A percentile compares a stretch with the other conserved stretches of the same genome.
Conservation (phyloP, 768 basidiomycete species). For the Dioszegia crocea region DNA sequence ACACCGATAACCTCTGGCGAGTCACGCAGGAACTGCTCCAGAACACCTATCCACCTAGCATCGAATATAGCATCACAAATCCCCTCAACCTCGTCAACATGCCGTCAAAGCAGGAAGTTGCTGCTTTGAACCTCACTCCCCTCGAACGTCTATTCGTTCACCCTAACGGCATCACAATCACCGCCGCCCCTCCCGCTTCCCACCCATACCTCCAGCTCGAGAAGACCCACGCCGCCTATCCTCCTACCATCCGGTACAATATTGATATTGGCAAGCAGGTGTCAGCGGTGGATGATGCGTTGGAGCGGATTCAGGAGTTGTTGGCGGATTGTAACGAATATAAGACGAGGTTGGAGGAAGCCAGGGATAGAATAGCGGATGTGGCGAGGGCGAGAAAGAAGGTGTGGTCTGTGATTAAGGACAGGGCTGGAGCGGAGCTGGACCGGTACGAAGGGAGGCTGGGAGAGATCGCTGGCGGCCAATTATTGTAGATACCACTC, state of each 20-base stretch:
- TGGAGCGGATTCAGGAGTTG: conserved; percentile 46
- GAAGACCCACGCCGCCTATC: conserved; percentile 16
- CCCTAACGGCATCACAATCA: conserved; percentile 38
- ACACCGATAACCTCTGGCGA: conserved; percentile 40
- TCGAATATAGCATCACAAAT: conserved; percentile 20
- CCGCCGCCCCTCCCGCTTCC: conserved; percentile 18
- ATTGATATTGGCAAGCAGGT: conserved; percentile 41
- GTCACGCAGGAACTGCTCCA: conserved; percentile 35
- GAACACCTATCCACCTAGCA: conserved; percentile 17
- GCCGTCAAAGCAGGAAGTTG: background rate
- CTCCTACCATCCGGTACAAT: conserved; percentile 32
- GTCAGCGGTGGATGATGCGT: conserved; percentile 41
- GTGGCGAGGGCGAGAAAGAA: conserved; percentile 46
- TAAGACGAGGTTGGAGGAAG: conserved; percentile 48
- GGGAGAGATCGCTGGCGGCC: background rate
- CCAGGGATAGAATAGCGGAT: conserved; percentile 47
- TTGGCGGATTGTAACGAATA: conserved; percentile 50
- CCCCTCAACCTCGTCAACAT: conserved; percentile 6
- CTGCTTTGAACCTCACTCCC: conserved; percentile 27
- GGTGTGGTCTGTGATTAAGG: conserved; percentile 48
- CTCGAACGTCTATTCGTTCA: conserved; percentile 46
- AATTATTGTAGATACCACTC: background rate
- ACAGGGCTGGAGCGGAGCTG: conserved; percentile 40
- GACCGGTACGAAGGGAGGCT: conserved; percentile 15
- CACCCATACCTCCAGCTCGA: conserved; percentile 17